Evolutionary conservation across 2,329 filamentous ascomycete genomes (phyloP).

Genomic region (Fonsecaea pedrosoi): DNA sequence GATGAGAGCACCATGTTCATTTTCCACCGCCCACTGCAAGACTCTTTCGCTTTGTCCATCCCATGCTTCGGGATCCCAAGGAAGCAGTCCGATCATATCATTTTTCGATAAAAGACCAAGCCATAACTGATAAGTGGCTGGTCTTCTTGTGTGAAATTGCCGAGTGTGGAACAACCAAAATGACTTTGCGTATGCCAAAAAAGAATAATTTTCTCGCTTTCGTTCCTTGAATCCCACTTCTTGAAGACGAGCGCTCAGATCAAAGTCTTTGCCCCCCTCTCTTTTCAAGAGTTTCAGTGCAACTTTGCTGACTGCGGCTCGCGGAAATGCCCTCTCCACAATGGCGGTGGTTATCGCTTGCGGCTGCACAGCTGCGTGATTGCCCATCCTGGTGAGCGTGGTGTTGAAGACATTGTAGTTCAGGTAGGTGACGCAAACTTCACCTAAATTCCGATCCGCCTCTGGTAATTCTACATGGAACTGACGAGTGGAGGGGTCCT

Average conservation of each 20-base stretch:
- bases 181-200: slow-evolving; percentile 18
- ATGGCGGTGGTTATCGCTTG: slow-evolving; percentile 7
- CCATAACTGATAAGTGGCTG: slow-evolving; percentile 4
- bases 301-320: slow-evolving; percentile 1
- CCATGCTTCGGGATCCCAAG: slow-evolving; percentile 12
- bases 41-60: background rate
- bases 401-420: slow-evolving; percentile 23
- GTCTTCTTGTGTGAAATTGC: background rate
- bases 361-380: background rate
- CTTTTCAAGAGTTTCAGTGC: slow-evolving; percentile 17
- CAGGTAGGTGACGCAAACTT: slow-evolving; percentile 30
- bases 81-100: background rate
- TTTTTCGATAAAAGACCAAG: slow-evolving; percentile 1
- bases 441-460: slow-evolving; percentile 20
- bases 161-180: slow-evolving; percentile 23
- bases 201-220: background rate
- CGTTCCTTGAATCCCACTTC: background rate
- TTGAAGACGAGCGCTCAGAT: background rate
- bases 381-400: slow-evolving; percentile 12
- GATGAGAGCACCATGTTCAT: slow-evolving; percentile 15
- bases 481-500: background rate
- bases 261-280: background rate
- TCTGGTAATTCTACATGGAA: slow-evolving; percentile 5
- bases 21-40: slow-evolving; percentile 1
- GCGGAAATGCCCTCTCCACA: slow-evolving; percentile 5